These are phyloP conservation scores for Trametes pubescens DNA, from an alignment of 1,284 basidiomycete genomes.

Conservation along the genomic window DNA sequence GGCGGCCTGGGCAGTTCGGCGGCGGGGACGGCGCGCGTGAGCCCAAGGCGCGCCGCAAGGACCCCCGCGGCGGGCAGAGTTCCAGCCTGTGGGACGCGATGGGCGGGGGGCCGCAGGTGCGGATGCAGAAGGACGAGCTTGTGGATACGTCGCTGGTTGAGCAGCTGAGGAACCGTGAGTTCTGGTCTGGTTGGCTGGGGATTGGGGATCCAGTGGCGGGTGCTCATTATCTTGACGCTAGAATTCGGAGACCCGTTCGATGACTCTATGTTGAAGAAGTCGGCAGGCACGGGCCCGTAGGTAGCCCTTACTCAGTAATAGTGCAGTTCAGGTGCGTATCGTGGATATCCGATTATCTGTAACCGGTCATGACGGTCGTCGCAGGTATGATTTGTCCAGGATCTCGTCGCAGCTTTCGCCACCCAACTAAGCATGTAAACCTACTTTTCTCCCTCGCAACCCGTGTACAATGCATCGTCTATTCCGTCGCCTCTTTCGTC, in stretches of 20 bases:
- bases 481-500: not conserved
- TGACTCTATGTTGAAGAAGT: conserved; percentile 44
- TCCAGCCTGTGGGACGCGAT: conserved; percentile 37
- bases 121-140: conserved; percentile 49
- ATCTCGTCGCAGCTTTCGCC: conserved; percentile 15
- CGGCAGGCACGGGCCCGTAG: conserved; percentile 20
- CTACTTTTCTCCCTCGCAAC: conserved; percentile 7
- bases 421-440: conserved; percentile 15
- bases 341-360: not conserved
- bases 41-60: conserved; percentile 51
- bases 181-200: not conserved
- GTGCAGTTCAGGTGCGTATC: not conserved
- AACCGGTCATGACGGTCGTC: not conserved
- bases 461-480: conserved; percentile 19
- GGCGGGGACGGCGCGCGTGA: conserved; percentile 42
- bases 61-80: conserved; percentile 43
- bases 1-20: conserved; percentile 4
- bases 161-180: conserved; percentile 49
- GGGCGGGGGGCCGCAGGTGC: conserved; percentile 33
- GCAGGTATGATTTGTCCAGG: not conserved
- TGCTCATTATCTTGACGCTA: conserved; percentile 29
- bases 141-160: conserved; percentile 50
- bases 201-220: not conserved
- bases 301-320: not conserved
- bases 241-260: conserved; percentile 59